Evolutionary conservation across 768 basidiomycete genomes (phyloP).

Genomic region (Chalciporus pseudorubinellus): DNA sequence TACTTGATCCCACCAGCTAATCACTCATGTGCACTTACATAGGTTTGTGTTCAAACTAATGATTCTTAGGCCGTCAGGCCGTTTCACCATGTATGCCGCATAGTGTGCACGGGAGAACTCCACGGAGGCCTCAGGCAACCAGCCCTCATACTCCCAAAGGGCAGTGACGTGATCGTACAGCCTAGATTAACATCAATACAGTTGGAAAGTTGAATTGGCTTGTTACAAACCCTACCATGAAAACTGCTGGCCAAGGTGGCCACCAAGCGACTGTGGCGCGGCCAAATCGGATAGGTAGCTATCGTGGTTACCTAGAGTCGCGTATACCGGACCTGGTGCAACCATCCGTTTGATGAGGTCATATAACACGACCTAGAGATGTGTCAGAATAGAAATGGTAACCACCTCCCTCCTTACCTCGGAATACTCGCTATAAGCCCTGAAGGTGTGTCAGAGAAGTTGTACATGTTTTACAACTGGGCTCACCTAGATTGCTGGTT

Average conservation of each 20-base stretch:
- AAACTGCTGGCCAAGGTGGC: slow-evolving; percentile 55
- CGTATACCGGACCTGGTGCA: slow-evolving; percentile 67
- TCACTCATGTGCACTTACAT: slow-evolving; percentile 46
- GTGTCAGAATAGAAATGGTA: slow-evolving; percentile 5
- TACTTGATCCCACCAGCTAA: background rate
- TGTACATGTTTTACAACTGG: background rate
- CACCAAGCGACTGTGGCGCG: slow-evolving; percentile 57
- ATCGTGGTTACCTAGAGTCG: slow-evolving; percentile 77
- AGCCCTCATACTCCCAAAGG: slow-evolving; percentile 69
- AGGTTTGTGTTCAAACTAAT: slow-evolving; percentile 77
- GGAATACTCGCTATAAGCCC: slow-evolving; percentile 58
- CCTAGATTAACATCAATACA: slow-evolving; percentile 37
- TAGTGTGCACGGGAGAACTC: slow-evolving; percentile 65
- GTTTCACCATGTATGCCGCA: slow-evolving; percentile 67
- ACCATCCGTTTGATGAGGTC: slow-evolving; percentile 63
- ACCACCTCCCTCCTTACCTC: slow-evolving; percentile 43
- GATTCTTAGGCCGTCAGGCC: slow-evolving; percentile 62
- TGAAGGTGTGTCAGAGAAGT: slow-evolving; percentile 20
- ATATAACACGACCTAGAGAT: slow-evolving; percentile 56
- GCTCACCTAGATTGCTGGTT: slow-evolving; percentile 59
- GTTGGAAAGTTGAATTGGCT: background rate
- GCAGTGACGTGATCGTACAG: slow-evolving; percentile 73
- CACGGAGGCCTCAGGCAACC: slow-evolving; percentile 60
- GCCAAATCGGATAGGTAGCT: slow-evolving; percentile 59
- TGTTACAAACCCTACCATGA: slow-evolving; percentile 48